Evolutionary conservation across 208 protist species (phyloP), one percentile per base, ranked within the genome.

Genomic region (Phytomonas serpens): DNA sequence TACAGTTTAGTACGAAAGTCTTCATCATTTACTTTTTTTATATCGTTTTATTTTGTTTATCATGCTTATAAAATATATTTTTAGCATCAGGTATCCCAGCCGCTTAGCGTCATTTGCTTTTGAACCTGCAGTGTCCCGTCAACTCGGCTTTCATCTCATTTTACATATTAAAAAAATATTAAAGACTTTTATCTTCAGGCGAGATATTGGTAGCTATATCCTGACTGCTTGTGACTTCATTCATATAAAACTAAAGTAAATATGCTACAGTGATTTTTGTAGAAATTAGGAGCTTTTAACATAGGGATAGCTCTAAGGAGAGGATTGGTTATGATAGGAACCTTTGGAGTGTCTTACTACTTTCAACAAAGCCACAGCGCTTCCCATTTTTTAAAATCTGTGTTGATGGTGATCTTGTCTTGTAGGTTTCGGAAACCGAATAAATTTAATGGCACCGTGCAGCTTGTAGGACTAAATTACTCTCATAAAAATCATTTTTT

Each of bases 11-110:
- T 1, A 57, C 47, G 5, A 57, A 57, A 57, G 19, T 1, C 27
- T 57, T 77, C 73, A 3, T 72, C 27, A 13, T 42, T 67, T 52
- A 23, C 0, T 64, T 66, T 27, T 4, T 32, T 73, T 73, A 71
- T 32, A 19, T 77, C 23, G 61, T 62, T 47, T 23, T 62, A 30
- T 30, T 52, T 71, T 23, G 19, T 42, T 10, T 62, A 19, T 3
- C 16, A 31, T 77, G 10, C 14, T 23, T 30, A 67, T 38, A n/a
- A 0, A 67, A 67, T 2, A 23, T 68, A n/a, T 52, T 23, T 34
- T 47, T 30, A 16, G 7, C 64, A 40, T 70, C 7, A 34, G 31
- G 32, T 67, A 61, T 71, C 61, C 23, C 65, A 3, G 52, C 23
- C 23, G 0, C 19, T 47, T 65, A 62, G 61, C 61, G 47, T 68